Evolutionary conservation across 768 basidiomycete genomes (phyloP).

Genomic region (Tephrocybe sp.): DNA sequence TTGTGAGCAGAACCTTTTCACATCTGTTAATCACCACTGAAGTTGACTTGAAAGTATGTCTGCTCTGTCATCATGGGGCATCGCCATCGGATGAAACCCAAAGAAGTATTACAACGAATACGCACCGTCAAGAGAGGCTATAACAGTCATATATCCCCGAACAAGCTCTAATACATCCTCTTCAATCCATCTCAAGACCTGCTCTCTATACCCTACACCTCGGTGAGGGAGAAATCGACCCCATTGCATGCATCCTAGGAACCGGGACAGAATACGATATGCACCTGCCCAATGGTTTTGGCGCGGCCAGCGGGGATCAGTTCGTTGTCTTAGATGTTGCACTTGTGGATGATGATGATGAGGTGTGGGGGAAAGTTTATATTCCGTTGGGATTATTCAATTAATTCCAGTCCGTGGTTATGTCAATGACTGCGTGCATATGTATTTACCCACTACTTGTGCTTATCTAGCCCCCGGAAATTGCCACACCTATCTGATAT

Average conservation of each 20-base stretch:
- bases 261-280: background rate
- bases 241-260: background rate
- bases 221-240: background rate
- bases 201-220: constrained; percentile 11
- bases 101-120: background rate
- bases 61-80: constrained; percentile 9
- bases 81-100: background rate
- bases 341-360: constrained; percentile 11
- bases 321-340: constrained; percentile 9
- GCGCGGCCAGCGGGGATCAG: constrained; percentile 6
- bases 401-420: too few species aligned
- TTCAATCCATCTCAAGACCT: constrained; percentile 8
- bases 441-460: too few species aligned
- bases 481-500: too few species aligned
- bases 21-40: background rate
- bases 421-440: too few species aligned
- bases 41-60: constrained; percentile 1
- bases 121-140: constrained; percentile 2
- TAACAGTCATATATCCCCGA: constrained; percentile 12
- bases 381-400: too few species aligned
- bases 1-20: too few species aligned
- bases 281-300: constrained; percentile 11
- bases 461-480: too few species aligned
- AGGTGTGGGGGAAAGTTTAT: constrained; percentile 14
- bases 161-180: constrained; percentile 6